A percentile compares a stretch with the other conserved stretches of the same genome.
Evolutionary conservation across 108 stramenopile species (phyloP).

Genomic region (Skeletonema tropicum): DNA sequence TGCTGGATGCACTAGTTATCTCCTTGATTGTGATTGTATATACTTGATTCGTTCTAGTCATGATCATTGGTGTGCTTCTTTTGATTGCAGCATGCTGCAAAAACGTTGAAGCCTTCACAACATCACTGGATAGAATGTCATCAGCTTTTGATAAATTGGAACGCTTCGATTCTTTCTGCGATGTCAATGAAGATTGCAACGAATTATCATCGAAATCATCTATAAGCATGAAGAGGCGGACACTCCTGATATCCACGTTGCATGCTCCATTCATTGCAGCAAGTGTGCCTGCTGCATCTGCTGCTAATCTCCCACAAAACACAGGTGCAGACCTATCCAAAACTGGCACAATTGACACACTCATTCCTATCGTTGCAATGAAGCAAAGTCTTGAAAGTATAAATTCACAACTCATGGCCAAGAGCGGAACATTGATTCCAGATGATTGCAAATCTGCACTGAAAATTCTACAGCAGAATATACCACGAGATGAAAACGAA

Average conservation of each 20-base stretch:
- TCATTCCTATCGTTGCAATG: slow-evolving; percentile 63
- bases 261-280: neutral
- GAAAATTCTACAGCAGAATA: slow-evolving; percentile 3
- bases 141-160: neutral
- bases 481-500: slow-evolving; percentile 61
- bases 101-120: neutral
- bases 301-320: slow-evolving; percentile 67
- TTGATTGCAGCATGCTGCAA: neutral
- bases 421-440: neutral
- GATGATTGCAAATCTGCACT: slow-evolving; percentile 24
- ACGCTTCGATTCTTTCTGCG: neutral
- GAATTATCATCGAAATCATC: neutral
- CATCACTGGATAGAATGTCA: neutral
- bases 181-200: neutral
- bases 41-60: too few species aligned
- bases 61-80: neutral
- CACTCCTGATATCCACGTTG: neutral
- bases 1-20: too few species aligned
- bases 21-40: too few species aligned
- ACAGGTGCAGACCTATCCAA: slow-evolving; percentile 64
- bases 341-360: slow-evolving; percentile 61
- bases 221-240: neutral
- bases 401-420: slow-evolving; percentile 20
- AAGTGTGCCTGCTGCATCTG: slow-evolving; percentile 9
- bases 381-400: slow-evolving; percentile 28